Conservation (phyloP, 257 asterid species). For the Fraxinus excelsior region DNA sequence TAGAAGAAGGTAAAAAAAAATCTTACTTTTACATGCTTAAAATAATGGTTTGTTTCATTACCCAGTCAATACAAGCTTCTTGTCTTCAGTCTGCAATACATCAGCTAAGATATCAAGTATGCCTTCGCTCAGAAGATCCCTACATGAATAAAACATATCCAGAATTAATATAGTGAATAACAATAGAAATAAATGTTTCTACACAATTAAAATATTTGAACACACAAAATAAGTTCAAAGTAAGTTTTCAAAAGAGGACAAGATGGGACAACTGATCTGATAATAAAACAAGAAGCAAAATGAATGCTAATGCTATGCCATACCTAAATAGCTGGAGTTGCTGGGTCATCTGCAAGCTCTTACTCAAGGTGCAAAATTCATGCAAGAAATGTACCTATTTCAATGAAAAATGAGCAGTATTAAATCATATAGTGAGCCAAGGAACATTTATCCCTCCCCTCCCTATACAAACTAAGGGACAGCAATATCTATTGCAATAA, state of each 20-base stretch:
- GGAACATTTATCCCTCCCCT: not conserved
- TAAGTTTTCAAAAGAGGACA: constrained; percentile 15
- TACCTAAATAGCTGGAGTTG: constrained; percentile 87
- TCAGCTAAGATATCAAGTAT: constrained; percentile 76
- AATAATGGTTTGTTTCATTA: constrained; percentile 40
- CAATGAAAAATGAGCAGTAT: not conserved
- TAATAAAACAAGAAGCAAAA: not conserved
- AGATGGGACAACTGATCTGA: constrained; percentile 2
- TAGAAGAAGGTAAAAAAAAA: not conserved
- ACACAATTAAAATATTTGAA: constrained; percentile 3
- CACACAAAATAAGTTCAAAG: not conserved
- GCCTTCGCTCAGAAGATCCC: constrained; percentile 94
- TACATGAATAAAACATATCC: constrained; percentile 37
- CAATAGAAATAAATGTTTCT: no score
- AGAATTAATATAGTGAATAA: not conserved
- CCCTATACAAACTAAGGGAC: not conserved
- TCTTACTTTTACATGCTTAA: constrained; percentile 4
- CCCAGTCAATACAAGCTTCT: constrained; percentile 90
- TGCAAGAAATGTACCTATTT: constrained; percentile 78
- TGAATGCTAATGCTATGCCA: constrained; percentile 16
- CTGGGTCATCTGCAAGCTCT: constrained; percentile 94
- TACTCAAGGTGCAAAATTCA: constrained; percentile 86
- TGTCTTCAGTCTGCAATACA: constrained; percentile 73
- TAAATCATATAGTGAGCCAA: not conserved
- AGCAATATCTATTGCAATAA: not conserved